phyloP scores from a whole-genome alignment of 345 rosid species.

The Arabidopsis arenosa region DNA sequence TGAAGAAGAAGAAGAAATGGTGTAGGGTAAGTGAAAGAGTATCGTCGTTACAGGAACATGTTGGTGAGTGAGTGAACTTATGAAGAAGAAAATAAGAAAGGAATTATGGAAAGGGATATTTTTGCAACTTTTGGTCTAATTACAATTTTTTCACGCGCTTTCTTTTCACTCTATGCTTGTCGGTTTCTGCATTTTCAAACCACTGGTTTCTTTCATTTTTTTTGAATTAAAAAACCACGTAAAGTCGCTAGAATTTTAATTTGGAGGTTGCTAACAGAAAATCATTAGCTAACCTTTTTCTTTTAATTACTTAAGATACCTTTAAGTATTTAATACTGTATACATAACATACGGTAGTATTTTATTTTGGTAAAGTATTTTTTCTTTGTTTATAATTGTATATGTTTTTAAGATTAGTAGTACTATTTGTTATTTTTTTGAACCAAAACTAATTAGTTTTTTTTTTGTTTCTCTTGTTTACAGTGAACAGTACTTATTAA shows the following conservation, averaged over 20 bases:
- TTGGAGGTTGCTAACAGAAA: conserved; percentile 27
- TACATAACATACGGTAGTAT: too few species aligned
- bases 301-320: neutral
- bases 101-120: conserved; percentile 10
- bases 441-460: neutral
- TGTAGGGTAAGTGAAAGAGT: conserved; percentile 23
- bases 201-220: neutral
- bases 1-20: neutral
- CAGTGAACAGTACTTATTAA: neutral
- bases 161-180: conserved; percentile 41
- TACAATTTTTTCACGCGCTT: conserved; percentile 42
- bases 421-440: neutral
- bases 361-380: too few species aligned
- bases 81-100: conserved; percentile 16
- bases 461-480: neutral
- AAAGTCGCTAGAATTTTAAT: conserved; percentile 15
- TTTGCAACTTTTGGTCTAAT: neutral
- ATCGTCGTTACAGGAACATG: conserved; percentile 23
- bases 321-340: neutral
- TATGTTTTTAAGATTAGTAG: neutral
- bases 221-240: neutral
- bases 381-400: neutral
- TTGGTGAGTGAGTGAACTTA: conserved; percentile 36
- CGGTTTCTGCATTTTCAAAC: conserved; percentile 46
- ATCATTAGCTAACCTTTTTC: neutral